A percentile compares a stretch with the other conserved stretches of the same genome.
These are phyloP conservation scores for Solanum hybrid DNA, from an alignment of 305 asterid species.

Conservation along the genomic window DNA sequence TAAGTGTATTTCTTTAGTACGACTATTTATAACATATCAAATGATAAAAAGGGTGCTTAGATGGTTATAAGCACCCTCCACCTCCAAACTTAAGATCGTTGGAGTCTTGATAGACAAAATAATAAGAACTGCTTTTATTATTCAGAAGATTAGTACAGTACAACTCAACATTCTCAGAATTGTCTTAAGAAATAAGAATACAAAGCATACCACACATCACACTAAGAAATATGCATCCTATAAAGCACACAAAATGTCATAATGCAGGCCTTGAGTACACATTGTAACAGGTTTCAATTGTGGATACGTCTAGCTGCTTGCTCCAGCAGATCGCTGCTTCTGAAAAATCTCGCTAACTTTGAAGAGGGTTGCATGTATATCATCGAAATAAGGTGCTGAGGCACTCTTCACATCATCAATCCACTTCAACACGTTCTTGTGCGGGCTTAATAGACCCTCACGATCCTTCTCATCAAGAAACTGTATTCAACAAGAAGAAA, in stretches of 20 bases:
- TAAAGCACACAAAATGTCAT: neutral
- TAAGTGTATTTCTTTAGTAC: no score
- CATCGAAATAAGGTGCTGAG: conserved; percentile 49
- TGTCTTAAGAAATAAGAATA: neutral
- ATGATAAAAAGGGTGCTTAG: neutral
- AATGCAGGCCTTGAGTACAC: neutral
- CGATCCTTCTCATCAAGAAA: conserved; percentile 47
- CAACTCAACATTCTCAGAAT: neutral
- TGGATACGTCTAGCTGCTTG: conserved; percentile 1
- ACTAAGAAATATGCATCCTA: neutral
- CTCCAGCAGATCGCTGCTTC: conserved; percentile 26
- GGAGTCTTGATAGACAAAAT: neutral
- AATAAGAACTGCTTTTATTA: neutral
- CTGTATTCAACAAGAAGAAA: conserved; percentile 15
- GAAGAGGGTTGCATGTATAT: conserved; percentile 38
- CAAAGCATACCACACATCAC: neutral
- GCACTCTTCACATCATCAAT: conserved; percentile 46
- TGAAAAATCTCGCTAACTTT: conserved; percentile 31
- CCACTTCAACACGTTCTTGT: conserved; percentile 50
- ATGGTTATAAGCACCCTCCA: neutral
- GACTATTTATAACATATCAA: no score
- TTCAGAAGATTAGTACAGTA: neutral
- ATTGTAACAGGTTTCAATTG: conserved; percentile 8
- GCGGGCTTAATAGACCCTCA: conserved; percentile 40
- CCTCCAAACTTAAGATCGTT: neutral